These are phyloP conservation scores for Diaporthe sp. DNA, from an alignment of 2,329 filamentous ascomycete species.

Conservation along the genomic window DNA sequence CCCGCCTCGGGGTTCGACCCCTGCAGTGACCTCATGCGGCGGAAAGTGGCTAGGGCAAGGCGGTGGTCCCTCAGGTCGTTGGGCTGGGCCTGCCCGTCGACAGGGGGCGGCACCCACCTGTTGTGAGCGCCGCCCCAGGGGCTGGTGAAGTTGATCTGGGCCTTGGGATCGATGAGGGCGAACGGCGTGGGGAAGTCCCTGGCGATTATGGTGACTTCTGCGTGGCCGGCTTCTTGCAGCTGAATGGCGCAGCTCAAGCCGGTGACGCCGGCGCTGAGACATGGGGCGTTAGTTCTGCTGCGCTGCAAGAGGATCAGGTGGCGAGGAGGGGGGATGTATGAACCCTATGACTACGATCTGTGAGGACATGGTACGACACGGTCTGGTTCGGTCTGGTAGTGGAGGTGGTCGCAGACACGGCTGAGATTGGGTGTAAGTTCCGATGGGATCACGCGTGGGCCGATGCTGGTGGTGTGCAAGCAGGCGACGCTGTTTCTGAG, in stretches of 20 bases:
- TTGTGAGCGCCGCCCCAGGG: conserved; percentile 71
- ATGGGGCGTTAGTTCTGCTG: conserved; percentile 18
- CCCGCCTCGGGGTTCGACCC: conserved; percentile 54
- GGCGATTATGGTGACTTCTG: conserved; percentile 57
- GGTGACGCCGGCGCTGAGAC: conserved; percentile 61
- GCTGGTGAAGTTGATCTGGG: conserved; percentile 65
- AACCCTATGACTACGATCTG: conserved; percentile 37
- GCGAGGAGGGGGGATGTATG: conserved; percentile 8
- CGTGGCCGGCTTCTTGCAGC: conserved; percentile 55
- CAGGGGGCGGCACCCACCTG: conserved; percentile 59
- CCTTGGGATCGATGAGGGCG: conserved; percentile 55
- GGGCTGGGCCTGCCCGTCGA: conserved; percentile 37
- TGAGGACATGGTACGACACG: not conserved
- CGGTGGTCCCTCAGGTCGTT: conserved; percentile 54
- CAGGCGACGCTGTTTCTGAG: not conserved
- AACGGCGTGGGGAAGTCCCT: conserved; percentile 61
- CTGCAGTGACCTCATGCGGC: conserved; percentile 53
- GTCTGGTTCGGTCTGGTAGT: not conserved
- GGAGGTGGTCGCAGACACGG: not conserved
- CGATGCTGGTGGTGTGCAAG: conserved; percentile 21
- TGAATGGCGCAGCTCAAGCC: conserved; percentile 63
- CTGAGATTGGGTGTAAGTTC: not conserved
- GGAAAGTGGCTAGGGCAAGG: conserved; percentile 57
- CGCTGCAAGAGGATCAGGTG: conserved; percentile 1
- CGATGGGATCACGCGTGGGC: conserved; percentile 1